A percentile compares a stretch with the other conserved stretches of the same genome.
Conservation (phyloP, 2,329 filamentous ascomycete species). For the Cladobotryum protrusum region DNA sequence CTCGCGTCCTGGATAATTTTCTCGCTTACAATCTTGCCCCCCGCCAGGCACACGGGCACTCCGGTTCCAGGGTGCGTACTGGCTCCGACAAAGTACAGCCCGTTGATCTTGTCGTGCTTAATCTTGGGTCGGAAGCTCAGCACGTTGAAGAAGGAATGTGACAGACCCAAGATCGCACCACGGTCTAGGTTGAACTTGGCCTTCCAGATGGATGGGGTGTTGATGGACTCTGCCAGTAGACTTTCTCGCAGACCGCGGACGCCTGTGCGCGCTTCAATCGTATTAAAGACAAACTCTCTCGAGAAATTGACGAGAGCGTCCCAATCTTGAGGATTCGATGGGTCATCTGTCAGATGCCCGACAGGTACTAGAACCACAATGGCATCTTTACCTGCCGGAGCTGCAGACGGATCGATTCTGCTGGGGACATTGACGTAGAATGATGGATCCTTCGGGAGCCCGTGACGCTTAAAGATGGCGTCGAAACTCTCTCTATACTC, state of each 20-base stretch:
- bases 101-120: slow-evolving; percentile 40
- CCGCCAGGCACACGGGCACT: slow-evolving; percentile 66
- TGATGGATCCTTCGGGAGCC: slow-evolving; percentile 60
- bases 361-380: slow-evolving; percentile 67
- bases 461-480: slow-evolving; percentile 64
- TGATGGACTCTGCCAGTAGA: slow-evolving; percentile 57
- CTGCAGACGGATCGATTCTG: slow-evolving; percentile 60
- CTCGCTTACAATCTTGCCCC: slow-evolving; percentile 52
- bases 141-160: slow-evolving; percentile 69
- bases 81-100: slow-evolving; percentile 66
- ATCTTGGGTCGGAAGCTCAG: slow-evolving; percentile 59
- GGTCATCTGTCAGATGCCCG: slow-evolving; percentile 51
- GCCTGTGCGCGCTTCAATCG: slow-evolving; percentile 54
- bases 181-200: slow-evolving; percentile 66
- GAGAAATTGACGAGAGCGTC: slow-evolving; percentile 51
- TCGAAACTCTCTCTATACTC: slow-evolving; percentile 69
- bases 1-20: slow-evolving; percentile 29
- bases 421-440: slow-evolving; percentile 76
- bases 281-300: slow-evolving; percentile 53
- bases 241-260: slow-evolving; percentile 39
- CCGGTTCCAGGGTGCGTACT: slow-evolving; percentile 71
- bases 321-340: slow-evolving; percentile 50
- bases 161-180: slow-evolving; percentile 66
- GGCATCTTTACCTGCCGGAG: slow-evolving; percentile 57
- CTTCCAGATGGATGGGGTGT: slow-evolving; percentile 61